These are phyloP conservation scores for Trichoderma pleuroti DNA, from an alignment of 2,329 filamentous ascomycete genomes.

Conservation along the genomic window DNA sequence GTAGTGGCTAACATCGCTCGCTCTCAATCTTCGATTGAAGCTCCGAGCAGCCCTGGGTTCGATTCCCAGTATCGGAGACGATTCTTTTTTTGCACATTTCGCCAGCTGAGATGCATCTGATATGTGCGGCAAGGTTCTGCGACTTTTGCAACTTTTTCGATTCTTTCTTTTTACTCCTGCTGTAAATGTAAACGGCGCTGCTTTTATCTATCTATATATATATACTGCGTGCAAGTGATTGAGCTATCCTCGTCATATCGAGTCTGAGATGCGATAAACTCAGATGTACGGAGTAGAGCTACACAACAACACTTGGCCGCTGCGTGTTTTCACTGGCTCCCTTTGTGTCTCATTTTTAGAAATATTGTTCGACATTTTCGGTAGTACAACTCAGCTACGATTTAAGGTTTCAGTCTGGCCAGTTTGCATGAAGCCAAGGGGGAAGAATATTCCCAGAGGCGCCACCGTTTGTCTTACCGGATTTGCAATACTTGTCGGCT, in stretches of 20 bases:
- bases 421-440: background rate
- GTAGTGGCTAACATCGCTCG: conserved; percentile 38
- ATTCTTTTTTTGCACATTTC: conserved; percentile 2
- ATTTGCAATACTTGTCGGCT: background rate
- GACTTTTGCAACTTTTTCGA: background rate
- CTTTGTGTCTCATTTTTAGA: background rate
- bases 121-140: background rate
- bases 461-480: background rate
- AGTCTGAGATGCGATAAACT: background rate
- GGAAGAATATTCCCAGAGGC: background rate
- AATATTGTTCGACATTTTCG: background rate
- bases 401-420: background rate
- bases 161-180: background rate
- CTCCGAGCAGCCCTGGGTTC: conserved; percentile 36
- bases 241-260: background rate
- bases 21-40: conserved; percentile 28
- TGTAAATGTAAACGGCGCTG: background rate
- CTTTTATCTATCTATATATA: background rate
- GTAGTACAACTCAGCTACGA: background rate
- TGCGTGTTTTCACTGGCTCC: background rate
- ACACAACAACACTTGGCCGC: background rate
- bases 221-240: background rate
- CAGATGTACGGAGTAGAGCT: background rate
- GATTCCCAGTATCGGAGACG: conserved; percentile 35
- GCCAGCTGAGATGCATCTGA: background rate